Conservation (phyloP, 768 basidiomycete species). For the Naganishia kalamii region DNA sequence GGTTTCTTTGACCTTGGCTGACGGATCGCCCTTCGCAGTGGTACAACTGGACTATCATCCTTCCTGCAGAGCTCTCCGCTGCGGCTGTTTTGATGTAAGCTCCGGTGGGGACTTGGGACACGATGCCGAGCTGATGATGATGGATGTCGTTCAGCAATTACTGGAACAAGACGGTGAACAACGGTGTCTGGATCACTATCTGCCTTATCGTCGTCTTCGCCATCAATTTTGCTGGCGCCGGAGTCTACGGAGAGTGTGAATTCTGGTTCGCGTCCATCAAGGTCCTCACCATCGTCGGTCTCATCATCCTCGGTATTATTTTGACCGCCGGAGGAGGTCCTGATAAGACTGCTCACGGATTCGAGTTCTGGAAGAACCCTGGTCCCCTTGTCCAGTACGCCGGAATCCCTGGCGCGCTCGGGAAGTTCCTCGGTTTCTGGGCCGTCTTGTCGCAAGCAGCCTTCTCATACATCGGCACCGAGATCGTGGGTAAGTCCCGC, state of each 20-base stretch:
- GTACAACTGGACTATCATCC: conserved; percentile 51
- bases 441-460: conserved; percentile 75
- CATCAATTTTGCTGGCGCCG: conserved; percentile 48
- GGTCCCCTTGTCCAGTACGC: conserved; percentile 77
- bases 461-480: conserved; percentile 88
- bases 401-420: conserved; percentile 57
- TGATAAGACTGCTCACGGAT: conserved; percentile 48
- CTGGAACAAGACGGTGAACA: conserved; percentile 51
- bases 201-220: conserved; percentile 66
- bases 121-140: too few relatives aligned
- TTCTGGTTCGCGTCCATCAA: conserved; percentile 89
- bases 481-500: conserved; percentile 57
- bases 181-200: conserved; percentile 73
- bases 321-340: conserved; percentile 87
- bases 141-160: too few relatives aligned
- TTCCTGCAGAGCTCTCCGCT: conserved; percentile 68
- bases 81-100: conserved; percentile 73
- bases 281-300: conserved; percentile 54
- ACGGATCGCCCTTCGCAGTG: conserved; percentile 35
- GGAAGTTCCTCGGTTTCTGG: conserved; percentile 67
- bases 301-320: conserved; percentile 60
- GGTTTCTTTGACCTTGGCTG: background rate
- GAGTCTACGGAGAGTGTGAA: conserved; percentile 55
- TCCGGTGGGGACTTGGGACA: too few relatives aligned
- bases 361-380: conserved; percentile 74